These are phyloP conservation scores for Ogataea populi-albae DNA, from an alignment of 805 yeast species.

Conservation along the genomic window DNA sequence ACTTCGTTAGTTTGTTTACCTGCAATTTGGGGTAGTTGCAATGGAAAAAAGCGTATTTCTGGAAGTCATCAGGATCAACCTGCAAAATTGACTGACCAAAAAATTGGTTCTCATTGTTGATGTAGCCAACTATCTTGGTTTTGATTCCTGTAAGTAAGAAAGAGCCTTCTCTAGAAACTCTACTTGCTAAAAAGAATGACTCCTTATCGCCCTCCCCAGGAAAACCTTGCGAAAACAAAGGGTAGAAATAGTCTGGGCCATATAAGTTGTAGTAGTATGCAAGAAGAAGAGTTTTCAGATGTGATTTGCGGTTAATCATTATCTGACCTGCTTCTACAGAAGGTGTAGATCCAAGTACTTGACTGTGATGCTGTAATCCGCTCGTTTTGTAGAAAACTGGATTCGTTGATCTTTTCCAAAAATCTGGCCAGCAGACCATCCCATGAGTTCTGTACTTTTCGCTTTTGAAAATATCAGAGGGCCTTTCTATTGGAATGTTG, in stretches of 20 bases:
- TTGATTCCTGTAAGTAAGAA: slow-evolving; percentile 28
- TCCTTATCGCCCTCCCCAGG: slow-evolving; percentile 84
- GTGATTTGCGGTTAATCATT: slow-evolving; percentile 56
- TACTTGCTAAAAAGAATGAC: slow-evolving; percentile 69
- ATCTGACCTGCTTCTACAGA: slow-evolving; percentile 72
- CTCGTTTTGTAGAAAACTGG: slow-evolving; percentile 53
- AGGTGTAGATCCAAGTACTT: slow-evolving; percentile 43
- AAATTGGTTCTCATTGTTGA: slow-evolving; percentile 23
- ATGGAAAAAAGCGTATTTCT: slow-evolving; percentile 29
- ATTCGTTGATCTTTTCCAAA: slow-evolving; percentile 62
- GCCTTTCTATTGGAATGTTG: slow-evolving; percentile 40
- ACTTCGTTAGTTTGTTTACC: slow-evolving; percentile 18
- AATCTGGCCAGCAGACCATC: slow-evolving; percentile 62
- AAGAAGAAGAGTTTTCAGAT: slow-evolving; percentile 54
- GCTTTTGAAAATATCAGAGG: slow-evolving; percentile 42
- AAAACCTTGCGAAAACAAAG: slow-evolving; percentile 64
- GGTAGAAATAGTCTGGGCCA: slow-evolving; percentile 68
- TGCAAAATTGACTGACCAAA: slow-evolving; percentile 33
- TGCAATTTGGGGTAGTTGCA: slow-evolving; percentile 32
- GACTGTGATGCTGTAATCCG: slow-evolving; percentile 34
- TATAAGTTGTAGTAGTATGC: slow-evolving; percentile 61
- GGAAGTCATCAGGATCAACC: slow-evolving; percentile 25
- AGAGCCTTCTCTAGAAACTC: slow-evolving; percentile 33
- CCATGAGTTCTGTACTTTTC: slow-evolving; percentile 42
- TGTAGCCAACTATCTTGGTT: slow-evolving; percentile 31